Base-by-base conservation (phyloP, 2,329 filamentous ascomycete species). In the Calonectria pauciramosa region DNA sequence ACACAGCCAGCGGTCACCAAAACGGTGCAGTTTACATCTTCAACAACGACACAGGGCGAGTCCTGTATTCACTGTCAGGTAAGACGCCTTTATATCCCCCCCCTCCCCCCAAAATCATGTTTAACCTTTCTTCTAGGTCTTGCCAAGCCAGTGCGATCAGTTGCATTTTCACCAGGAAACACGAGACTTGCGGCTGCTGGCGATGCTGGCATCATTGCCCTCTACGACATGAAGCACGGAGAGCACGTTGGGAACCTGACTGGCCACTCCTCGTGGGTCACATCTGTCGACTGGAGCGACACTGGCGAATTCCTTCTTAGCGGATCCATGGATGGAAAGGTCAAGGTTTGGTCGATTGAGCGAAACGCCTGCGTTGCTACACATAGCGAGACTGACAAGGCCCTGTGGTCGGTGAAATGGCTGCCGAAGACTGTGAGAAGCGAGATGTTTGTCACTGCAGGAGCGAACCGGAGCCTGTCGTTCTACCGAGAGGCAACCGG, bases 271-370 rank as follows among this genome's bases (percentile, higher is more conserved):
- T 94, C 95, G 7, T 99, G 96, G 97, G 93, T 99, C 78, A 94
- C 96, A 75, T 94, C 94, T 38, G 88, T 99, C 54, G 95, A 98
- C 83, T 99, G 96, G 95, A 99, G 94, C 84, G 92, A 95, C 82
- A 97, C 94, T 6, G 97, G 97, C 63, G 96, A 99, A 86, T 98
- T 95, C 84, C 88, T 99, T 16, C 89, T 99, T 3, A 97, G 94
- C 82, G 95, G 95, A 63, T 93, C 94, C 1, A 95, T 97, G 84
- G 96, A 99, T 82, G 96, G 97, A 47, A 98, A 98, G 85, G 95
- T 94, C 75, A 98, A 98, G 86, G 94, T 99, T 36, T 99, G 97
- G 97, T 96, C 95, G 36, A 91, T 98, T 73, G 96, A 98, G 80
- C 91, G 93, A 41, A 91, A 92, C 71, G 89, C 90, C 6, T 99